Conservation (phyloP, 306 rosid genomes). For the Begonia loranthoides region DNA sequence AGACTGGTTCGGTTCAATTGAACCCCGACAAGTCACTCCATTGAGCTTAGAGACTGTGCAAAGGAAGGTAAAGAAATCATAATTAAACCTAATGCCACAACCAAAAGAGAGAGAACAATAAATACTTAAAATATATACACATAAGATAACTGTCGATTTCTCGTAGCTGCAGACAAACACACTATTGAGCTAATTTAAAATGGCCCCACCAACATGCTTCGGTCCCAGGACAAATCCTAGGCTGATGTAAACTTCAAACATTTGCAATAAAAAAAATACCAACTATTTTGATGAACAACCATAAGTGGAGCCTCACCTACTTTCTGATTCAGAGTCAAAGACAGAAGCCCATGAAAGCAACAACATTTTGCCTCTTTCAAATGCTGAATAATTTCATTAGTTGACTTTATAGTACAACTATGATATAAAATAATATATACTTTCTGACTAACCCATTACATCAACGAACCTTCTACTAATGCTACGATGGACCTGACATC, state of each 20-base stretch:
- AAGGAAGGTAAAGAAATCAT: too few relatives aligned
- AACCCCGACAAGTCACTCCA: too few relatives aligned
- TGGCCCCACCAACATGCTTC: constrained; percentile 5
- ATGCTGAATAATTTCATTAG: constrained; percentile 18
- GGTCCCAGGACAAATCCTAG: constrained; percentile 8
- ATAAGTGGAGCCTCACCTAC: constrained; percentile 31
- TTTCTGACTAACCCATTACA: constrained; percentile 1
- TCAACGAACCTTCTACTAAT: constrained; percentile 24
- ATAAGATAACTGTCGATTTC: too few relatives aligned
- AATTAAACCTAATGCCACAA: too few relatives aligned
- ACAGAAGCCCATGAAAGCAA: constrained; percentile 7
- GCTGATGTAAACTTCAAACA: constrained; percentile 9
- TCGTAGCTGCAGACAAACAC: too few relatives aligned
- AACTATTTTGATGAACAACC: constrained; percentile 25
- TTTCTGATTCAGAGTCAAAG: constrained; percentile 14
- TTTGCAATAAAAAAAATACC: constrained; percentile 1
- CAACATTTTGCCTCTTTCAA: constrained; percentile 1
- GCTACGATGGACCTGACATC: constrained; percentile 27
- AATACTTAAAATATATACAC: too few relatives aligned
- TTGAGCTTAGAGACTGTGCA: too few relatives aligned
- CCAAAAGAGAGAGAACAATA: too few relatives aligned
- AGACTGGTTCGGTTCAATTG: too few relatives aligned
- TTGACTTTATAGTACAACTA: constrained; percentile 28
- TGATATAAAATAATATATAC: not conserved
- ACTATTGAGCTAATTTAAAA: too few relatives aligned